A percentile compares a stretch with the other conserved stretches of the same genome.
These are phyloP conservation scores for Crithidia thermophila DNA, from an alignment of 208 protist genomes.

Conservation along the genomic window DNA sequence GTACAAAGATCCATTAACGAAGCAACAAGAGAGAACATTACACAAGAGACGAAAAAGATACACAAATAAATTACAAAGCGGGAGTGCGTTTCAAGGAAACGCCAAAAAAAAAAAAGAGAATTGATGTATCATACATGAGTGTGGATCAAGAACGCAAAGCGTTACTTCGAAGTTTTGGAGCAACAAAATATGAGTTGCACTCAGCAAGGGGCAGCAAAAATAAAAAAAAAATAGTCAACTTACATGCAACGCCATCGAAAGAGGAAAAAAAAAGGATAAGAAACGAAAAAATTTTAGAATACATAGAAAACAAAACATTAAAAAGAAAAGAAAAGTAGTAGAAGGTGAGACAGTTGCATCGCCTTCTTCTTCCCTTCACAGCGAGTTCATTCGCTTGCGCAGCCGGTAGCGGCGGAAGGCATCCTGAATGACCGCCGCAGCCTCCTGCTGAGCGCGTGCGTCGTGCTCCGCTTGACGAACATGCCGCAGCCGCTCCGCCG, in stretches of 20 bases:
- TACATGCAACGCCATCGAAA: neutral
- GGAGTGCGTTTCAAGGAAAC: too few species aligned
- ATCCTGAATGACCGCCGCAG: constrained; percentile 68
- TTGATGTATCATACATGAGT: too few species aligned
- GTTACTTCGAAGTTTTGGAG: too few species aligned
- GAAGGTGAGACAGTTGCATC: too few species aligned
- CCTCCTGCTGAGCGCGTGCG: constrained; percentile 45
- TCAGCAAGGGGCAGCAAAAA: too few species aligned
- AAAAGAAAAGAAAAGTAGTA: neutral
- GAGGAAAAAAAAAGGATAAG: neutral
- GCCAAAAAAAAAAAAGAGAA: too few species aligned
- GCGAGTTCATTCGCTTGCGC: constrained; percentile 1
- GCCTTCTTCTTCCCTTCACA: constrained; percentile 5
- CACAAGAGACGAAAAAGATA: neutral
- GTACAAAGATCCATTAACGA: neutral
- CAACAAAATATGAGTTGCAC: too few species aligned
- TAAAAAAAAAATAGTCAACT: neutral
- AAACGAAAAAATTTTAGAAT: neutral
- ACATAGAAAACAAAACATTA: neutral
- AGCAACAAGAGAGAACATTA: neutral
- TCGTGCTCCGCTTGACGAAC: constrained; percentile 24
- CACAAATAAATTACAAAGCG: too few species aligned
- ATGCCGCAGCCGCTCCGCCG: constrained; percentile 25
- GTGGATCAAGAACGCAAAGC: too few species aligned
- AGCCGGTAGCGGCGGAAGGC: constrained; percentile 49